Base-by-base conservation (phyloP, 2,329 filamentous ascomycete species). In the Ophiostoma himal-ulmi region DNA sequence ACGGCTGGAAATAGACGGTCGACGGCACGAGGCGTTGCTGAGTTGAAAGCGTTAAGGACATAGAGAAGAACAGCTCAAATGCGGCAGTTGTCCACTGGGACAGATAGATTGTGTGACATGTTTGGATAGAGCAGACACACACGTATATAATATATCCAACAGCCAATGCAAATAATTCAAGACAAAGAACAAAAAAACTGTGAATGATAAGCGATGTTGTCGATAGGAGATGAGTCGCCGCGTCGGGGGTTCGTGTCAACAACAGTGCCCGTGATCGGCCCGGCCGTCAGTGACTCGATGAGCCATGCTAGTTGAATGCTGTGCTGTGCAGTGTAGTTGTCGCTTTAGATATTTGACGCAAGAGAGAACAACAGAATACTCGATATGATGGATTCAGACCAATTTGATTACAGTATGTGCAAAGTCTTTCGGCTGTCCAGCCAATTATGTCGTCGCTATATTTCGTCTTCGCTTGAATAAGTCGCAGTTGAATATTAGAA, bases 1-100 rank as follows among this genome's bases (percentile, higher is more conserved):
- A 86, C 76, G 71, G 73, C 41, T 78, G 76, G 75, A 78, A 73
- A 70, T 70, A 72, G 60, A 8, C 17, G 30, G 7, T 6, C 5
- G 22, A 30, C 22, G 10, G 8, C 17, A 6, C 30, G 30, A 30
- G 3, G 30, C 30, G 30, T 30, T 30, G 30, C 30, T 30, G 57
- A 36, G 54, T 26, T n/a, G 6, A 48, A 48, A 48, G 44, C 20
- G 6, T 10, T 10, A 39, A 39, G 37, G 37, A 13, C 11, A 13
- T 39, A 39, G 20, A 52, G 13, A n/a, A 54, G 52, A 54, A 10
- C 52, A 54, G 52, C 52, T 54, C 52, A 54, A 54, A 54, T 10
- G 20, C 44, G 44, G n/a, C 62, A 13, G 14, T 39, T 65, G 62
- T 39, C 62, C 62, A 10, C n/a, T 17, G 22, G 64, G 13, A 20